Percentiles rank a stretch among this genome's conserved stretches.
Conservation (phyloP, 192 early-diverging fungal species). For the Nowakowskiella sp. region DNA sequence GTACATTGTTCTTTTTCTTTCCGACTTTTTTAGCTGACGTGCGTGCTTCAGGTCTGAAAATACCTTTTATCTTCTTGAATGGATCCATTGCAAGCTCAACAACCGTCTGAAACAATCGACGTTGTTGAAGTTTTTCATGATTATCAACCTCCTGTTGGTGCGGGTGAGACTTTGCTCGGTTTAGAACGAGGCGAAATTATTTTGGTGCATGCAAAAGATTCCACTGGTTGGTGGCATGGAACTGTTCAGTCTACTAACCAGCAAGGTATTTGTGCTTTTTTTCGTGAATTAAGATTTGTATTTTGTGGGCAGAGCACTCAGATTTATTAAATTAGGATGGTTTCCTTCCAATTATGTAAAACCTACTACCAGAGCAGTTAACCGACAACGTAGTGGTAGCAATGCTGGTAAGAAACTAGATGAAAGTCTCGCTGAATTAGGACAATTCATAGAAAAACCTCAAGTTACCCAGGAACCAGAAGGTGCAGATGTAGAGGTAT, state of each 20-base stretch:
- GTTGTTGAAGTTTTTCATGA: constrained; percentile 32
- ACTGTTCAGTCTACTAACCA: constrained; percentile 12
- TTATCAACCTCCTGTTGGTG: constrained; percentile 20
- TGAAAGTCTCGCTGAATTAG: no score
- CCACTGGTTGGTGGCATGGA: constrained; percentile 40
- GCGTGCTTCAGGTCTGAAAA: no score
- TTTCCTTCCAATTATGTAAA: constrained; percentile 50
- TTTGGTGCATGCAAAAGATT: constrained; percentile 29
- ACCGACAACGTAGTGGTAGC: constrained; percentile 7
- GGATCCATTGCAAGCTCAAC: no score
- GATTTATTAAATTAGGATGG: constrained; percentile 30
- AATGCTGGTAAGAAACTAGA: constrained; percentile 7
- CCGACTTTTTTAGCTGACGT: no score
- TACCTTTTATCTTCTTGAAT: no score
- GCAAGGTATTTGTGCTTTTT: constrained; percentile 10
- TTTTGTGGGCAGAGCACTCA: not conserved
- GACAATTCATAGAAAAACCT: not conserved
- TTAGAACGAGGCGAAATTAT: constrained; percentile 35
- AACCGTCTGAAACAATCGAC: no score
- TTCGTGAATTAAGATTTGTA: not conserved
- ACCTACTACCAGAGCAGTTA: constrained; percentile 14
- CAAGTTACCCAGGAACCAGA: constrained; percentile 1
- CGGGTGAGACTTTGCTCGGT: constrained; percentile 23
- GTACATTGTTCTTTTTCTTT: no score
- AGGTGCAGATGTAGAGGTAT: not conserved